These are phyloP conservation scores for Pythium guiyangense DNA, from an alignment of 352 stramenopile species.

Conservation along the genomic window DNA sequence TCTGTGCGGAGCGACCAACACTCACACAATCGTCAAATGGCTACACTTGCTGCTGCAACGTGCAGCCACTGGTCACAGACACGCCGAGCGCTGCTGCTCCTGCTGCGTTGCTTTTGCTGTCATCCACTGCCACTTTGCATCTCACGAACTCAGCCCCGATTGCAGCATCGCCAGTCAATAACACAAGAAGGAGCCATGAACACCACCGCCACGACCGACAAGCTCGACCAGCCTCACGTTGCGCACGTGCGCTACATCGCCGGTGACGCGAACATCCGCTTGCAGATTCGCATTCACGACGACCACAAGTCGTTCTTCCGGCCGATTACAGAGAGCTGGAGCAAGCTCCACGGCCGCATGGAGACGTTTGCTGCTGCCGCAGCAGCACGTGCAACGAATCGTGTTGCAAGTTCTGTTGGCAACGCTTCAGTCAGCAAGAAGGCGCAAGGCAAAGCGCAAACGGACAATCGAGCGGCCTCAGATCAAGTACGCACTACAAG, in stretches of 20 bases:
- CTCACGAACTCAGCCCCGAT: too few species aligned
- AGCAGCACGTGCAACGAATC: background rate
- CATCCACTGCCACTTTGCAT: too few species aligned
- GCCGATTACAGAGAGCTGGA: conserved; percentile 29
- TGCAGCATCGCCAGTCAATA: too few species aligned
- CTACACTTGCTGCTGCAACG: too few species aligned
- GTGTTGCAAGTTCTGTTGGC: too few species aligned
- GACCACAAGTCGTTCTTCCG: conserved; percentile 56
- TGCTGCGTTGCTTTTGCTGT: too few species aligned
- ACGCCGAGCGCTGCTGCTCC: too few species aligned
- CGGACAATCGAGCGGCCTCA: background rate
- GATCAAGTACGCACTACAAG: too few species aligned
- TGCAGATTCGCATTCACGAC: conserved; percentile 40
- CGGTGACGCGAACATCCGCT: conserved; percentile 39
- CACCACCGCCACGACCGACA: background rate
- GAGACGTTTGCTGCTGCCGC: conserved; percentile 37
- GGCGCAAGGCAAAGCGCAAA: background rate
- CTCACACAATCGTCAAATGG: too few species aligned
- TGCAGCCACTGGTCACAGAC: too few species aligned
- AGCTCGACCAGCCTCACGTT: conserved; percentile 15
- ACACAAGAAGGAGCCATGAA: too few species aligned
- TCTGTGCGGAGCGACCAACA: too few species aligned
- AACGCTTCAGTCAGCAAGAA: conserved; percentile 1
- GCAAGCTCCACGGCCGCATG: conserved; percentile 52
- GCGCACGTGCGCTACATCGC: conserved; percentile 42